These are phyloP conservation scores for Debaryomyces robertsiae DNA, from an alignment of 1,139 yeast genomes.

Conservation along the genomic window DNA sequence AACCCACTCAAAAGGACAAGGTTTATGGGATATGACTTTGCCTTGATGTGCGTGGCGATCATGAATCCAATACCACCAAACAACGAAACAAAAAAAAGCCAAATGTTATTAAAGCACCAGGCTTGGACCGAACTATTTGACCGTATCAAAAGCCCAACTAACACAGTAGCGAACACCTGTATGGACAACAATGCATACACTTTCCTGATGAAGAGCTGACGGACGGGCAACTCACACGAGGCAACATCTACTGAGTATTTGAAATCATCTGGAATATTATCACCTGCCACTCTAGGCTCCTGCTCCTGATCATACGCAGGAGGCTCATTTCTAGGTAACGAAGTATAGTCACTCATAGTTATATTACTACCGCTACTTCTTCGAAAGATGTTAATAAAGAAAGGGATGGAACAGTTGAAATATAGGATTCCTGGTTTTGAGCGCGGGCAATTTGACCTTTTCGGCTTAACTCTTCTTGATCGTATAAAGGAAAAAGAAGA, in stretches of 20 bases:
- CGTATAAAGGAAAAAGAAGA: too few species aligned
- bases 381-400: neutral
- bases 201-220: constrained; percentile 76
- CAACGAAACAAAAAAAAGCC: constrained; percentile 61
- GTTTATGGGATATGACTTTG: constrained; percentile 64
- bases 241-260: constrained; percentile 79
- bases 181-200: constrained; percentile 72
- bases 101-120: constrained; percentile 64
- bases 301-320: constrained; percentile 29
- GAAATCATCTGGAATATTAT: constrained; percentile 73
- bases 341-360: constrained; percentile 10
- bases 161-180: constrained; percentile 65
- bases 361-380: too few species aligned
- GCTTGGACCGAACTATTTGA: constrained; percentile 47
- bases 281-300: constrained; percentile 36
- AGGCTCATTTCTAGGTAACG: constrained; percentile 20
- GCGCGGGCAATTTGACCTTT: neutral
- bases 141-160: constrained; percentile 58
- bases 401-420: neutral
- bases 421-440: neutral
- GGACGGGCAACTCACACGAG: constrained; percentile 72
- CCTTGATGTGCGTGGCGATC: constrained; percentile 60
- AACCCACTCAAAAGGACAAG: constrained; percentile 62
- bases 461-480: too few species aligned
- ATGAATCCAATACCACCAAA: constrained; percentile 64